Percentiles rank a stretch among this genome's conserved stretches.
phyloP scores from a whole-genome alignment of 2,329 filamentous ascomycete genomes.

The Trematosphaeria pertusa region DNA sequence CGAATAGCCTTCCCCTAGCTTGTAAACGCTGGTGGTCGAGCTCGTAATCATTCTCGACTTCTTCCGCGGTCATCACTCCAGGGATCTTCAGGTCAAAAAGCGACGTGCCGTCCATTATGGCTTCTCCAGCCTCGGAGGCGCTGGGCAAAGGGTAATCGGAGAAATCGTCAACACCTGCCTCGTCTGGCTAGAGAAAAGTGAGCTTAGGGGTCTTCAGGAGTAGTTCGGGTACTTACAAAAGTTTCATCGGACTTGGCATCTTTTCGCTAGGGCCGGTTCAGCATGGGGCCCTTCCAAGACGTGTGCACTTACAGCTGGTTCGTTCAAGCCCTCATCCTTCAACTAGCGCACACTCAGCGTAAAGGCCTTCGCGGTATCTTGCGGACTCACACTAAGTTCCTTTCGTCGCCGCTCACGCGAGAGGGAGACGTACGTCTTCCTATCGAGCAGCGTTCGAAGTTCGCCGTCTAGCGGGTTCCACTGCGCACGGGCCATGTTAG shows the following conservation, averaged over 20 bases:
- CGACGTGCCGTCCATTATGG: slow-evolving; percentile 46
- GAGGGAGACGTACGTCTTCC: slow-evolving; percentile 62
- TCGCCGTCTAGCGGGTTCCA: slow-evolving; percentile 68
- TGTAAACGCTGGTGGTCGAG: slow-evolving; percentile 66
- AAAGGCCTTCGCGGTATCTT: too few species aligned
- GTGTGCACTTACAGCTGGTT: too few species aligned
- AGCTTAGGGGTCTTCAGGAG: too few species aligned
- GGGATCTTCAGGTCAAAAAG: slow-evolving; percentile 72
- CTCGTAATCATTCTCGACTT: slow-evolving; percentile 61
- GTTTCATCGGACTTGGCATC: too few species aligned
- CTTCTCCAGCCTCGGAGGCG: slow-evolving; percentile 42
- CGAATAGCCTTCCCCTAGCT: slow-evolving; percentile 47
- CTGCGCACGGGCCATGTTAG: too few species aligned
- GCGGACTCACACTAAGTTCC: too few species aligned
- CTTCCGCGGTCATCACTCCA: slow-evolving; percentile 64
- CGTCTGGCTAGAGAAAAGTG: too few species aligned
- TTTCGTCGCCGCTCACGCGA: slow-evolving; percentile 40
- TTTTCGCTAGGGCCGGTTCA: too few species aligned
- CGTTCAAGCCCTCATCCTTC: too few species aligned
- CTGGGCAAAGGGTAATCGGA: slow-evolving; percentile 34
- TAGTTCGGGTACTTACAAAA: too few species aligned
- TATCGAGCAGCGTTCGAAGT: slow-evolving; percentile 60
- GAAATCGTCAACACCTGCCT: slow-evolving; percentile 17
- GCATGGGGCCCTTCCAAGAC: slow-evolving; percentile 1
- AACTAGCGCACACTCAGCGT: too few species aligned